Conservation (phyloP, 148 eudicot species). For the Polygonum aviculare region DNA sequence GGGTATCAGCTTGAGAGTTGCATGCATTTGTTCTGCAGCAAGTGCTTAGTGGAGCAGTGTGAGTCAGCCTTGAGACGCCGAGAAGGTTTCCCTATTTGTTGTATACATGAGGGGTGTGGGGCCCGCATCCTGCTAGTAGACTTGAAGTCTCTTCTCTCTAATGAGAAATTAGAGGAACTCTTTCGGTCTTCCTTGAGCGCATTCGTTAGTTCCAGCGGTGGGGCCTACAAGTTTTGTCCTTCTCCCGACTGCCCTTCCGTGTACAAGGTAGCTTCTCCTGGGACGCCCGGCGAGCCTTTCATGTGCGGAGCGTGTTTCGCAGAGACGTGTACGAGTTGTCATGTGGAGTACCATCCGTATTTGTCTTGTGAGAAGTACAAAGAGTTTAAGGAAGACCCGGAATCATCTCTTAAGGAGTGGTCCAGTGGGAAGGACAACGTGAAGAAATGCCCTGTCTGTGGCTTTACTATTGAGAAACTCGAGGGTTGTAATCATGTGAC, state of each 20-base stretch:
- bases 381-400: constrained; percentile 79
- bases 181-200: constrained; percentile 66
- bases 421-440: constrained; percentile 65
- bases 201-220: constrained; percentile 58
- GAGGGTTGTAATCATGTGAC: constrained; percentile 91
- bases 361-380: constrained; percentile 72
- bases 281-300: constrained; percentile 35
- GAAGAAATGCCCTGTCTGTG: constrained; percentile 63
- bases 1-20: constrained; percentile 54
- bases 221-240: constrained; percentile 70
- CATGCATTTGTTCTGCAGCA: constrained; percentile 53
- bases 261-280: constrained; percentile 39
- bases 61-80: constrained; percentile 69
- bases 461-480: constrained; percentile 70
- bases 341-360: constrained; percentile 65
- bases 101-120: constrained; percentile 52
- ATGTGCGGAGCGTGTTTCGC: constrained; percentile 74
- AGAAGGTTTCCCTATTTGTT: constrained; percentile 62
- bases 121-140: constrained; percentile 47
- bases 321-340: constrained; percentile 79
- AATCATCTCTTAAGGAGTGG: constrained; percentile 72
- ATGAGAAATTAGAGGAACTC: constrained; percentile 70
- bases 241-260: constrained; percentile 94
- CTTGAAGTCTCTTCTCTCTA: constrained; percentile 40
- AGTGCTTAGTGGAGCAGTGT: constrained; percentile 82